These are phyloP conservation scores for Rubus idaeus DNA, from an alignment of 306 rosid genomes.

Conservation along the genomic window DNA sequence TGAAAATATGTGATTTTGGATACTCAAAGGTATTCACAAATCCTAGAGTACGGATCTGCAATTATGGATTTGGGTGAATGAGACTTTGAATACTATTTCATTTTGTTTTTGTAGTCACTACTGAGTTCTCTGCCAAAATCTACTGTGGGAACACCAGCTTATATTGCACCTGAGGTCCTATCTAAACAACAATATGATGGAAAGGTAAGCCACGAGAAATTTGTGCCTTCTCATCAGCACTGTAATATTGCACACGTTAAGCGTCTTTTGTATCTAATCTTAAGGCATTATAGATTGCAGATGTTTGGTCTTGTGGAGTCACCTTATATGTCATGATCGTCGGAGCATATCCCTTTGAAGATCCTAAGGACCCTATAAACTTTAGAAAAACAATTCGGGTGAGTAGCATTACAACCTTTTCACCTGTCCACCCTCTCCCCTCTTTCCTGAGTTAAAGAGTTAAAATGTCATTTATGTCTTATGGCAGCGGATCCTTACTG, in stretches of 20 bases:
- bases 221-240: constrained; percentile 19
- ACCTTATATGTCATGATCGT: constrained; percentile 84
- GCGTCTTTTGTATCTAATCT: neutral
- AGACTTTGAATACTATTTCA: constrained; percentile 25
- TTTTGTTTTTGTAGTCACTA: constrained; percentile 52
- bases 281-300: constrained; percentile 59
- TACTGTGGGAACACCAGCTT: constrained; percentile 87
- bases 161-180: constrained; percentile 85
- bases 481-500: constrained; percentile 73
- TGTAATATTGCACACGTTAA: neutral
- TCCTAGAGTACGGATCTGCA: neutral
- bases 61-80: constrained; percentile 4
- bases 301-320: constrained; percentile 97
- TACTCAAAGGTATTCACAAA: constrained; percentile 72
- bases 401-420: constrained; percentile 26
- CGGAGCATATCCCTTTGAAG: constrained; percentile 89
- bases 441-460: constrained; percentile 17
- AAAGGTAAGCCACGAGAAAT: constrained; percentile 41
- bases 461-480: constrained; percentile 13
- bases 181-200: constrained; percentile 75
- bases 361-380: constrained; percentile 71
- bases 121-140: constrained; percentile 88
- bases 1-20: constrained; percentile 84
- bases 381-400: constrained; percentile 67
- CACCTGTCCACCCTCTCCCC: neutral